Conservation (phyloP, 2,329 filamentous ascomycete genomes). For the Aspergillus thermomutatus region DNA sequence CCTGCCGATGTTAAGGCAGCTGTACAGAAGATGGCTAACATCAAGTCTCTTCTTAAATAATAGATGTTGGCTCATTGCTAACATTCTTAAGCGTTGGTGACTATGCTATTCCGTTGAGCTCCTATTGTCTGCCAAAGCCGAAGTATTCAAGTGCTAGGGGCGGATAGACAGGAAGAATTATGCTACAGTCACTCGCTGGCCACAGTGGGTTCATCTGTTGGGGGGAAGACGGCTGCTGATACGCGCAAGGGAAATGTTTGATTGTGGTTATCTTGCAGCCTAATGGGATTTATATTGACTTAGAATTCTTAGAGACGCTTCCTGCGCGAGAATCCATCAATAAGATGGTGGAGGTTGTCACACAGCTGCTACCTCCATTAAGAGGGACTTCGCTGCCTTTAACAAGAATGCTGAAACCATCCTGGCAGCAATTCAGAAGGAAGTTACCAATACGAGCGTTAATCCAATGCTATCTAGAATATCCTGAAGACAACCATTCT, state of each 20-base stretch:
- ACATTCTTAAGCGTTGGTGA: too few species aligned
- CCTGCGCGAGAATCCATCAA: constrained; percentile 93
- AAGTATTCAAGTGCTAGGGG: too few species aligned
- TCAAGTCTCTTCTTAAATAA: too few species aligned
- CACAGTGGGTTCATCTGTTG: too few species aligned
- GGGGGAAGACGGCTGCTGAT: too few species aligned
- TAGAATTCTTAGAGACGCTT: constrained; percentile 85
- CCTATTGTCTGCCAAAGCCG: too few species aligned
- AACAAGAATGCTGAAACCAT: constrained; percentile 79
- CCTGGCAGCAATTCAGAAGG: constrained; percentile 65
- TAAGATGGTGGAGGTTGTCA: constrained; percentile 97
- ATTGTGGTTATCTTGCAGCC: constrained; percentile 97
- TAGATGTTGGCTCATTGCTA: too few species aligned
- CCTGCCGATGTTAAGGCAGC: too few species aligned
- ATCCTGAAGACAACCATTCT: constrained; percentile 77
- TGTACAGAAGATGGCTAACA: too few species aligned
- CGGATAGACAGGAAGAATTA: too few species aligned
- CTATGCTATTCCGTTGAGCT: too few species aligned
- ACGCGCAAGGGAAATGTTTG: constrained; percentile 83
- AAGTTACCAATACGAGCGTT: constrained; percentile 52
- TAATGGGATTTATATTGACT: constrained; percentile 86
- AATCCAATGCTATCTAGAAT: constrained; percentile 67
- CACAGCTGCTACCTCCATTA: constrained; percentile 94
- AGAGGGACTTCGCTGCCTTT: constrained; percentile 78
- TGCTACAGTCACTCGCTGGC: too few species aligned